phyloP scores from a whole-genome alignment of 768 basidiomycete species.

The Leucosporidium yakuticum region DNA sequence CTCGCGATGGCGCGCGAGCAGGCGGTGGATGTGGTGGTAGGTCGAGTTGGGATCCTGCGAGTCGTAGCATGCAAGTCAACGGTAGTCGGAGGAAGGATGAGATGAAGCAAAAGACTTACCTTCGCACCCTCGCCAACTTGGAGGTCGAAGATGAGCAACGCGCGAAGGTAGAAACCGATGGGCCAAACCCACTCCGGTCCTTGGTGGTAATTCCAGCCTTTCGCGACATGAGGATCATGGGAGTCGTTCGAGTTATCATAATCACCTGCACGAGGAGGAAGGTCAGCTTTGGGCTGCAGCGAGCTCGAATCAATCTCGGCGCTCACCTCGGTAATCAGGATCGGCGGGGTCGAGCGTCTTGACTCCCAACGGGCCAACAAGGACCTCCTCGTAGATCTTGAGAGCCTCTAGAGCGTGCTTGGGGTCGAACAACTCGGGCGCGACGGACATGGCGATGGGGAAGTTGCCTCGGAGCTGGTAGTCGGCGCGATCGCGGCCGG shows the following conservation, averaged over 20 bases:
- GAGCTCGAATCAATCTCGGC: conserved; percentile 43
- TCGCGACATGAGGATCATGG: conserved; percentile 72
- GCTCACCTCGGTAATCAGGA: conserved; percentile 63
- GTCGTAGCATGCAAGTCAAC: conserved; percentile 1
- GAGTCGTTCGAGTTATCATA: conserved; percentile 91
- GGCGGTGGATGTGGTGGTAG: conserved; percentile 69
- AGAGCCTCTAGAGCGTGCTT: conserved; percentile 73
- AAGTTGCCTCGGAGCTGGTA: conserved; percentile 57
- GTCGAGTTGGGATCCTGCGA: conserved; percentile 64
- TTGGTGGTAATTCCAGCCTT: conserved; percentile 84
- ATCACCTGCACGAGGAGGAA: conserved; percentile 1
- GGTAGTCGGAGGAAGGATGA: neutral
- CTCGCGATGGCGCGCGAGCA: conserved; percentile 62
- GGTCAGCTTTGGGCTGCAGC: neutral
- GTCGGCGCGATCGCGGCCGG: conserved; percentile 73
- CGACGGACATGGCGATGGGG: conserved; percentile 92
- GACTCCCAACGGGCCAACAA: conserved; percentile 90
- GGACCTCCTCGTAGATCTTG: conserved; percentile 66
- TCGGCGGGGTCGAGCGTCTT: conserved; percentile 87
- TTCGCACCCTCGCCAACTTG: conserved; percentile 60
- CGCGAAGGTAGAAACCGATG: conserved; percentile 76
- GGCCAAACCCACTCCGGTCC: conserved; percentile 37
- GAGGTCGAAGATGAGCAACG: conserved; percentile 82
- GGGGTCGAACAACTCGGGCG: conserved; percentile 85
- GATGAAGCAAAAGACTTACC: conserved; percentile 47